phyloP scores from a whole-genome alignment of 2,329 filamentous ascomycete genomes.

The Zasmidium angulare region DNA sequence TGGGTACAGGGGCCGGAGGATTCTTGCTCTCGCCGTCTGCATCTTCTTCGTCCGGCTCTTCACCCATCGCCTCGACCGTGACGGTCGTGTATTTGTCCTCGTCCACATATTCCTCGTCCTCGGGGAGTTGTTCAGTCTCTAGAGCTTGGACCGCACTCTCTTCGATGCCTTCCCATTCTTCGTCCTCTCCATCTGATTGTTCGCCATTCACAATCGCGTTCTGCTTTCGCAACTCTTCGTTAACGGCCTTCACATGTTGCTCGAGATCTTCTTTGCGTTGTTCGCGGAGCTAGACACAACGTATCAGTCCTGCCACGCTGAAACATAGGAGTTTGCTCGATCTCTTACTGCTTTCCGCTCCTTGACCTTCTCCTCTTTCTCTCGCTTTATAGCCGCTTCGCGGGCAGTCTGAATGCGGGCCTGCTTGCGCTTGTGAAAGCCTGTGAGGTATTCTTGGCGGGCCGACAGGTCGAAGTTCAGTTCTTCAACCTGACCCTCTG shows the following conservation, averaged over 20 bases:
- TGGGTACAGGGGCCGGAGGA: conserved; percentile 8
- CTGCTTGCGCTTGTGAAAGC: conserved; percentile 94
- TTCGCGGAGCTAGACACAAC: conserved; percentile 68
- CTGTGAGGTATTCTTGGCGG: conserved; percentile 84
- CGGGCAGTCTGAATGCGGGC: conserved; percentile 82
- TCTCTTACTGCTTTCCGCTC: conserved; percentile 65
- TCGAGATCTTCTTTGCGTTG: conserved; percentile 79
- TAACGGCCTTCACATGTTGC: conserved; percentile 75
- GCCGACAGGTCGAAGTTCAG: conserved; percentile 80
- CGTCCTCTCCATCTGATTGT: conserved; percentile 32
- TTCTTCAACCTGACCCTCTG: conserved; percentile 46
- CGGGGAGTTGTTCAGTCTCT: conserved; percentile 19
- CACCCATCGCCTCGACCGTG: conserved; percentile 82
- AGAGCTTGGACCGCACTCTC: conserved; percentile 9
- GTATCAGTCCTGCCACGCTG: too few species aligned
- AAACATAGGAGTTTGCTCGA: too few species aligned
- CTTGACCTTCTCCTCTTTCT: conserved; percentile 72
- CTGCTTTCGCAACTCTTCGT: conserved; percentile 65
- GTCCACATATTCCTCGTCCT: conserved; percentile 89
- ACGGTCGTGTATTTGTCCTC: conserved; percentile 96
- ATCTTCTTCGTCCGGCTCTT: conserved; percentile 39
- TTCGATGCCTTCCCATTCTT: conserved; percentile 21
- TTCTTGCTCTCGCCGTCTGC: conserved; percentile 27
- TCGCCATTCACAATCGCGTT: conserved; percentile 32
- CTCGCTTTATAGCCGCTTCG: conserved; percentile 74